These are phyloP conservation scores for Amaranthus cruentus DNA, from an alignment of 148 eudicot genomes.

Conservation along the genomic window DNA sequence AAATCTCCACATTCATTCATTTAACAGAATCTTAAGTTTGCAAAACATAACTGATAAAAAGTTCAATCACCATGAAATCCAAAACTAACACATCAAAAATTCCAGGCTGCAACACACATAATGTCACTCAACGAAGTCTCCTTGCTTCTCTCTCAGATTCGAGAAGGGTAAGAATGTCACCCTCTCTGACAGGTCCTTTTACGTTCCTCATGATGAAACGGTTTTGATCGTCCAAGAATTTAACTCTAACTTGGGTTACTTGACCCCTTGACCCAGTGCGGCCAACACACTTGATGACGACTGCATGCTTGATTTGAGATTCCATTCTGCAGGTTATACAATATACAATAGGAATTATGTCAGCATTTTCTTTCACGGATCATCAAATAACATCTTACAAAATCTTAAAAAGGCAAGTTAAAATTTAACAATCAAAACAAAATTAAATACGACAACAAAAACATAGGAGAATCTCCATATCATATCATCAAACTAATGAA, in stretches of 20 bases:
- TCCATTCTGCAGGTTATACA: conserved; percentile 11
- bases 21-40: neutral
- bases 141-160: conserved; percentile 22
- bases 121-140: conserved; percentile 14
- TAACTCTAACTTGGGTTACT: conserved; percentile 16
- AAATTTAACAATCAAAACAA: too few relatives aligned
- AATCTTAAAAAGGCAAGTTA: too few relatives aligned
- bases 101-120: neutral
- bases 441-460: too few relatives aligned
- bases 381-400: too few relatives aligned
- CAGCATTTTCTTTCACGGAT: too few relatives aligned
- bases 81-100: neutral
- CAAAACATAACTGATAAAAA: neutral
- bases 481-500: too few relatives aligned
- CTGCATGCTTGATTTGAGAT: conserved; percentile 16
- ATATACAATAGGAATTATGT: too few relatives aligned
- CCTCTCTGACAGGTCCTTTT: conserved; percentile 7
- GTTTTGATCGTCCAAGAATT: conserved; percentile 7
- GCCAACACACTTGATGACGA: conserved; percentile 12
- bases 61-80: neutral
- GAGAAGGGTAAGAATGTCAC: conserved; percentile 12
- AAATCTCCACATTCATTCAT: too few relatives aligned
- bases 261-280: conserved; percentile 20
- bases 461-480: too few relatives aligned
- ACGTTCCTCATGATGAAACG: conserved; percentile 20